phyloP scores from a whole-genome alignment of 2,329 filamentous ascomycete genomes.

The Didymella lethalis region DNA sequence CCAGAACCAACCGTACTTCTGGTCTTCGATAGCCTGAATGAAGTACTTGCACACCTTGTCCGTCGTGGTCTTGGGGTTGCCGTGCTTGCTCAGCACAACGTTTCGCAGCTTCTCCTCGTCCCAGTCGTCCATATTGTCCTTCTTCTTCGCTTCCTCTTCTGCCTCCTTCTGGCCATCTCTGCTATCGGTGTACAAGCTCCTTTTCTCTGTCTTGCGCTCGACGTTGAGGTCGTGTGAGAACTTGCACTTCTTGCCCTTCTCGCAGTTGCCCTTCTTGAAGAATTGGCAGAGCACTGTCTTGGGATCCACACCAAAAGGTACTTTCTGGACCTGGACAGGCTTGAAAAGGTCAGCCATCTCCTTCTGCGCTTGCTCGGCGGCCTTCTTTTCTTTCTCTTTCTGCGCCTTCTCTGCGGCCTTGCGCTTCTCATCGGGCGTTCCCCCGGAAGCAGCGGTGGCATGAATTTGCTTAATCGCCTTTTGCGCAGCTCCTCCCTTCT shows the following conservation, averaged over 20 bases:
- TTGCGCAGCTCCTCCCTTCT: conserved; percentile 91
- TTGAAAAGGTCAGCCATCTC: conserved; percentile 86
- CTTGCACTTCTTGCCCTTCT: conserved; percentile 94
- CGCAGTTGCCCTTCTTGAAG: conserved; percentile 95
- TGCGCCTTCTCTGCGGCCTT: conserved; percentile 71
- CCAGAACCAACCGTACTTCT: conserved; percentile 99
- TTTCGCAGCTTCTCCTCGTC: conserved; percentile 93
- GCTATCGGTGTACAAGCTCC: conserved; percentile 85
- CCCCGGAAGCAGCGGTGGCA: conserved; percentile 68
- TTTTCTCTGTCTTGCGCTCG: conserved; percentile 93
- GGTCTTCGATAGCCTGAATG: conserved; percentile 95
- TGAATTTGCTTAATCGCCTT: conserved; percentile 85
- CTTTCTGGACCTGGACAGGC: conserved; percentile 95
- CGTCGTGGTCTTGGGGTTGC: conserved; percentile 92
- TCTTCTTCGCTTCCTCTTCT: conserved; percentile 78
- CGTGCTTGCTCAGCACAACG: conserved; percentile 94
- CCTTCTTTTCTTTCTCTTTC: conserved; percentile 87
- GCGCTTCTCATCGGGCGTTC: conserved; percentile 86
- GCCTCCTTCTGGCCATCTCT: conserved; percentile 76
- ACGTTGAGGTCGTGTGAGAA: conserved; percentile 91
- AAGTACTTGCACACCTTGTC: conserved; percentile 99
- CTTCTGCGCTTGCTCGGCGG: conserved; percentile 81
- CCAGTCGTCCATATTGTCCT: conserved; percentile 95
- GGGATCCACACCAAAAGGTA: conserved; percentile 95
- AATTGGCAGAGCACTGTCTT: conserved; percentile 98